phyloP scores from a whole-genome alignment of 371 early-diverging fungal genomes.

The Rhizopus stolonifer region DNA sequence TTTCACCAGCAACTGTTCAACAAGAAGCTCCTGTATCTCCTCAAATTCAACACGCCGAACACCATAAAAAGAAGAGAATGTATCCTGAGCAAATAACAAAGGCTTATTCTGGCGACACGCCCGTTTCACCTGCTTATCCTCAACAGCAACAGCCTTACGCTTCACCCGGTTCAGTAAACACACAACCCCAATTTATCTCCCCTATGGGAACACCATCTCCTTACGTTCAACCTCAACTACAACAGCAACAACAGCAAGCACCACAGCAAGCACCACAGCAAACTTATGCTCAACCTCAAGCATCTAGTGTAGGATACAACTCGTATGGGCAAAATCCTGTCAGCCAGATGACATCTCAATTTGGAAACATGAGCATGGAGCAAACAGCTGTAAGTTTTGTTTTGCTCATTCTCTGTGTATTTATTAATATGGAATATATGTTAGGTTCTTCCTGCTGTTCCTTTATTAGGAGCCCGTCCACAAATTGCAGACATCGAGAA shows the following conservation, averaged over 20 bases:
- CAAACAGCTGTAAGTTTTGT: constrained; percentile 19
- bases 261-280: constrained; percentile 17
- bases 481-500: constrained; percentile 54
- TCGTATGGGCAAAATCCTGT: constrained; percentile 30
- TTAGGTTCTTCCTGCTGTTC: constrained; percentile 36
- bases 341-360: constrained; percentile 41
- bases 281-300: constrained; percentile 30
- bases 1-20: constrained; percentile 11
- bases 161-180: constrained; percentile 16
- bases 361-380: constrained; percentile 43
- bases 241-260: constrained; percentile 24
- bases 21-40: constrained; percentile 8
- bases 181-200: constrained; percentile 30
- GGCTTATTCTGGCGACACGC: constrained; percentile 41
- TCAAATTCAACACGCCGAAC: constrained; percentile 20
- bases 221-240: constrained; percentile 20
- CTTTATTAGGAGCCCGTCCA: constrained; percentile 57
- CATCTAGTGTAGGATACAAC: constrained; percentile 22
- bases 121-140: constrained; percentile 16
- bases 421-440: background rate
- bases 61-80: constrained; percentile 54
- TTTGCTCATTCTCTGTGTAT: background rate
- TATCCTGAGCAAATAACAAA: constrained; percentile 60
- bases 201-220: constrained; percentile 26
- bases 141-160: constrained; percentile 20